Evolutionary conservation across 345 rosid genomes (phyloP).

Genomic region (Hibiscus tridactylites): DNA sequence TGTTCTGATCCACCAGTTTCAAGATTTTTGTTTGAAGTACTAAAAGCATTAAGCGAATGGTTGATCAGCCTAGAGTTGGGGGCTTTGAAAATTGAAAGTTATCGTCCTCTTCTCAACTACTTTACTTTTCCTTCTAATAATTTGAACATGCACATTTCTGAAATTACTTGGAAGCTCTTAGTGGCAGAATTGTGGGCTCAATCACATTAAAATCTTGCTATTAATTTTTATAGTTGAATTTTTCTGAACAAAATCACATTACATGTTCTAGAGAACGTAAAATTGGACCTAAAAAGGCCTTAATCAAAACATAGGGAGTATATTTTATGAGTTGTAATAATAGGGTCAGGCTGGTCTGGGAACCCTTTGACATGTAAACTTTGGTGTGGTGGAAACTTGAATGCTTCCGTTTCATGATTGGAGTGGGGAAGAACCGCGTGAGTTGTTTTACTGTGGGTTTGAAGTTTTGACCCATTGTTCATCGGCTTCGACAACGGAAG

Average conservation of each 20-base stretch:
- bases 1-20: neutral
- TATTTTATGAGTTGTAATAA: neutral
- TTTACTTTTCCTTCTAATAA: too few species aligned
- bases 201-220: too few species aligned
- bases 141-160: too few species aligned
- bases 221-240: too few species aligned
- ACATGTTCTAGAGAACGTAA: too few species aligned
- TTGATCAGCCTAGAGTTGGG: neutral
- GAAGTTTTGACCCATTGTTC: too few species aligned
- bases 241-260: too few species aligned
- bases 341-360: neutral
- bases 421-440: neutral
- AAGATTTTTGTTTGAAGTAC: neutral
- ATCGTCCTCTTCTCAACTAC: neutral
- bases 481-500: neutral
- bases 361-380: neutral
- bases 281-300: neutral
- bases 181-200: too few species aligned
- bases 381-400: neutral
- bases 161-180: too few species aligned
- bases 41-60: neutral
- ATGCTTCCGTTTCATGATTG: neutral
- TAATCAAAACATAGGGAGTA: neutral
- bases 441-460: neutral
- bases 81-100: neutral